Conservation (phyloP, 352 stramenopile genomes). For the Globisporangium cystogenes region DNA sequence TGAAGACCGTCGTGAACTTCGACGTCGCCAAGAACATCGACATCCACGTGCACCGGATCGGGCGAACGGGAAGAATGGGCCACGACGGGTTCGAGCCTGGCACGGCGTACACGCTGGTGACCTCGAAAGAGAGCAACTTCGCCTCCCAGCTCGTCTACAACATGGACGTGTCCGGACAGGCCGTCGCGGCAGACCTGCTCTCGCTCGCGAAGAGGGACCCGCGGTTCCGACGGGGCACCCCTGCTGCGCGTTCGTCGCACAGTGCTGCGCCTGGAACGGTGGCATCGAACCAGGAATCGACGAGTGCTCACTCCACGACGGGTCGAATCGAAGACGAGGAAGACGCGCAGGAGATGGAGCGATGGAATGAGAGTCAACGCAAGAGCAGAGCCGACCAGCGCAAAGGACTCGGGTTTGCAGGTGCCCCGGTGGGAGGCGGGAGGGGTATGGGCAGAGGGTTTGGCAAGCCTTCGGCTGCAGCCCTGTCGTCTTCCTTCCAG, state of each 20-base stretch:
- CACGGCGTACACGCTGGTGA: conserved; percentile 81
- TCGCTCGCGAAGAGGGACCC: conserved; percentile 43
- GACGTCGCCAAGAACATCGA: conserved; percentile 91
- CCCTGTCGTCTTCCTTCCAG: conserved; percentile 12
- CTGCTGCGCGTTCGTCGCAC: background rate
- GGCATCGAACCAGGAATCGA: background rate
- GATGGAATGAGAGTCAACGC: conserved; percentile 45
- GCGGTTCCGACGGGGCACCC: conserved; percentile 40
- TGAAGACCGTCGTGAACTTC: conserved; percentile 90
- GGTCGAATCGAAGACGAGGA: conserved; percentile 23
- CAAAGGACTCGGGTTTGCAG: conserved; percentile 63
- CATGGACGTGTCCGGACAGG: conserved; percentile 73
- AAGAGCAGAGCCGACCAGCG: conserved; percentile 62
- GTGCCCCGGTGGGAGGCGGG: background rate
- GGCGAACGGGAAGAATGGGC: conserved; percentile 83
- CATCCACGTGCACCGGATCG: conserved; percentile 88
- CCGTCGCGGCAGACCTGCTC: conserved; percentile 45
- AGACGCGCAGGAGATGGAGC: conserved; percentile 47
- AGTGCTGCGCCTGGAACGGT: background rate
- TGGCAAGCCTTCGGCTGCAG: conserved; percentile 23
- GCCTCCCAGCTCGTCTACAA: conserved; percentile 78
- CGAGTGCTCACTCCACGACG: background rate
- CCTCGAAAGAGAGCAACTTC: conserved; percentile 65
- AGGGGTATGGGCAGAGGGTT: conserved; percentile 16
- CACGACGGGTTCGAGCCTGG: conserved; percentile 72